Evolutionary conservation across 1,284 basidiomycete genomes (phyloP), one percentile per base, ranked within the genome.

Genomic region (Austroboletus niveus): DNA sequence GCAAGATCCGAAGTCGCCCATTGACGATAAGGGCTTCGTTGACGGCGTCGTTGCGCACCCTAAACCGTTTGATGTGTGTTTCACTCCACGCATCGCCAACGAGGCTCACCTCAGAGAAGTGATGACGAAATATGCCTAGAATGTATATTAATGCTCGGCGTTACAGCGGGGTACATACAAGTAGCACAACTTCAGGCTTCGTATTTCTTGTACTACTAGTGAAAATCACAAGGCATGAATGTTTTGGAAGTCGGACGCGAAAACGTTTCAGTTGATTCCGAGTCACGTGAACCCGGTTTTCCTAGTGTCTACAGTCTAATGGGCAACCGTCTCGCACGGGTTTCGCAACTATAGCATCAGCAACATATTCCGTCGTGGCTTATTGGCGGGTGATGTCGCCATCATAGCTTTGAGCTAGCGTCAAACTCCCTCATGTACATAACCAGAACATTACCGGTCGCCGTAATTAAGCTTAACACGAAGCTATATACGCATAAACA

Each of bases 361-460:
- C 24, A 83, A 80, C 62, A 68, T 78, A 15, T 67, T 81, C 55
- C 72, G 78, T 20, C 77, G 85, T 20, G 89, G 89, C 2, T 72
- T 92, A 44, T 74, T 92, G 43, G 78, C 77, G 8, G 88, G 84
- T 12, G 87, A 93, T 62, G 90, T 93, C 14, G 90, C 87, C 31
- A 92, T 94, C 67, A 84, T 94, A 17, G 17, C 17, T 17, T 17
- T 17, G 17, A 17, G 17, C 17, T 17, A 17, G 17, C 17, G 17
- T 17, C 17, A 17, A 17, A 17, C 17, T 17, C 17, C 17, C 17
- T 17, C 17, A 17, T 17, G 17, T 17, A 17, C 17, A 17, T 17
- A 17, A 17, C 17, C 17, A 17, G 17, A 1, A 17, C 17, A 17
- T 17, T 17, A 17, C 17, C 17, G 17, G 17, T 17, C 17, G 17